Evolutionary conservation across 2,329 filamentous ascomycete species (phyloP), one percentile per base, ranked within the genome.

Genomic region (Aspergillus japonicus): DNA sequence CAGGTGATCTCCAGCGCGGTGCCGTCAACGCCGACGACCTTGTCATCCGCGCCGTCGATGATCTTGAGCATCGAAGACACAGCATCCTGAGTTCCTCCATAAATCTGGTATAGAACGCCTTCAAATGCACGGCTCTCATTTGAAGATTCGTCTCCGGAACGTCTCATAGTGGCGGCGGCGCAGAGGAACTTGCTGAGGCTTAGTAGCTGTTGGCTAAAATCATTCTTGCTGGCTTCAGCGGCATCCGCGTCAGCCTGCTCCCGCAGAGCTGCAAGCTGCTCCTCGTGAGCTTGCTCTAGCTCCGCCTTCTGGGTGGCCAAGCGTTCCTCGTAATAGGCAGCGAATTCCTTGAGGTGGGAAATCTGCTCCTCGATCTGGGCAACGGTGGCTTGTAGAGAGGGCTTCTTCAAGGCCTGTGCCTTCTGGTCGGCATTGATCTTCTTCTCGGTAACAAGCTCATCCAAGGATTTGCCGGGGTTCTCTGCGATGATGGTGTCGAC

Each of bases 391-490:
- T 87, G 83, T 24, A 89, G 80, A 47, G 77, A 73, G 39, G 86
- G 86, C 71, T 88, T 88, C 80, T 87, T 88, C 69, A 85, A 74
- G 1, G 80, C 79, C 69, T 87, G 84, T 7, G 83, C 83, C 73
- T 86, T 87, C 74, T 89, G 86, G 69, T 89, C 86, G 63, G 75
- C 70, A 70, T 89, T 89, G 77, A 89, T 85, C 74, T 87, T 87
- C 75, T 84, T 85, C 56, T 82, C 75, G 2, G 80, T 79, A 50
- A 88, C 82, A 44, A 89, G 81, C n/a, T 87, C 83, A 63, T 89
- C 85, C 48, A 88, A 81, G 5, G 84, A 81, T 62, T 83, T 80
- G 60, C 77, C 80, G 5, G 85, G 83, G 72, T 88, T 83, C 64
- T 87, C 86, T 57, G 82, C 81, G 63, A 87, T 74, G 66, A 88